phyloP scores from a whole-genome alignment of 192 early-diverging fungal species.

The Entomortierella beljakovae region DNA sequence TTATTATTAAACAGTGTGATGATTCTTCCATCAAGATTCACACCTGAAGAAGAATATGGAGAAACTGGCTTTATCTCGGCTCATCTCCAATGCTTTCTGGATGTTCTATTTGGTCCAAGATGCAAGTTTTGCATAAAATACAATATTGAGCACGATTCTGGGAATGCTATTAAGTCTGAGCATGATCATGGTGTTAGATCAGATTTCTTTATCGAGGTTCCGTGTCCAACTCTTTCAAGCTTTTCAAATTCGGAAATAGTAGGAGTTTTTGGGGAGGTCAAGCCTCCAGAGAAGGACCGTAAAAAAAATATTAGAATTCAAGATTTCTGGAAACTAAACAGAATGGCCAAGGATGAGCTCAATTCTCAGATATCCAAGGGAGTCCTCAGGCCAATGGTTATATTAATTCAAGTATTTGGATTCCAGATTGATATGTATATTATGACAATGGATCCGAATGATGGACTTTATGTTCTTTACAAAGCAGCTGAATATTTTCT shows the following conservation, averaged over 20 bases:
- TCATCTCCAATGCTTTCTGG: neutral
- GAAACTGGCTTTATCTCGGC: neutral
- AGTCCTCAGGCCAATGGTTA: neutral
- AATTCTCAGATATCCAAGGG: neutral
- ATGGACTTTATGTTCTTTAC: slow-evolving; percentile 1
- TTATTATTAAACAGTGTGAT: neutral
- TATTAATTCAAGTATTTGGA: slow-evolving; percentile 6
- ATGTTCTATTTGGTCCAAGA: neutral
- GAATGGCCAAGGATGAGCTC: no score
- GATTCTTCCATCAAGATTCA: neutral
- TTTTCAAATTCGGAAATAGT: slow-evolving; percentile 1
- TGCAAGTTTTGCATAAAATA: neutral
- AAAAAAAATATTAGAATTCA: neutral
- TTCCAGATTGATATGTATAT: neutral
- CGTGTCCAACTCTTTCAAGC: neutral
- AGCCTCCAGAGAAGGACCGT: slow-evolving; percentile 4
- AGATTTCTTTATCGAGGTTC: slow-evolving; percentile 4
- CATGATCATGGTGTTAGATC: slow-evolving; percentile 1
- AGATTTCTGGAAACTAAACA: no score
- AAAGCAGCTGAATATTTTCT: neutral
- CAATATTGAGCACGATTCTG: slow-evolving; percentile 5
- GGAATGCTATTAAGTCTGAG: neutral
- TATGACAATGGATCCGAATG: neutral
- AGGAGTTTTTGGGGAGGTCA: neutral
- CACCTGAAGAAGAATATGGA: neutral